These are phyloP conservation scores for Albophoma yamanashiensis DNA, from an alignment of 2,329 filamentous ascomycete species.

Conservation along the genomic window DNA sequence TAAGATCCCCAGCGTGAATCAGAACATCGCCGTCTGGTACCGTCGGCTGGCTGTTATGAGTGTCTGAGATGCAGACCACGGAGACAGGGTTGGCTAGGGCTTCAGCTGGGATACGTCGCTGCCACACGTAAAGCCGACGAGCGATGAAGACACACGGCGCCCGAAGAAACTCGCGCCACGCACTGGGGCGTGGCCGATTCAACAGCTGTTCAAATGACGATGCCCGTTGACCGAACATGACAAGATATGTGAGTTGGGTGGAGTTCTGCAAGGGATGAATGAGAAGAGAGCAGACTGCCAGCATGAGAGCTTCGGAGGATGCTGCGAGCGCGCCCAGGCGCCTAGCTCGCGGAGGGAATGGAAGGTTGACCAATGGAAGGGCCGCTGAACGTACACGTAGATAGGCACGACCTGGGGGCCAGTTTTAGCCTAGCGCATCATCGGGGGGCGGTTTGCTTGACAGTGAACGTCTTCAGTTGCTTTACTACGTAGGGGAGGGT, in stretches of 20 bases:
- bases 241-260: neutral
- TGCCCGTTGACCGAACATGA: neutral
- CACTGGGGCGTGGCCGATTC: neutral
- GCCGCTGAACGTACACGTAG: too few relatives aligned
- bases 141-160: neutral
- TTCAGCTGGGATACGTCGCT: neutral
- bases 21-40: slow-evolving; percentile 34
- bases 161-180: neutral
- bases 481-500: too few relatives aligned
- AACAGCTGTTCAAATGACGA: neutral
- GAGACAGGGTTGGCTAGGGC: slow-evolving; percentile 7
- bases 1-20: slow-evolving; percentile 36
- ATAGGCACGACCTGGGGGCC: too few relatives aligned
- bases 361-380: too few relatives aligned
- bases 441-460: too few relatives aligned
- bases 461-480: too few relatives aligned
- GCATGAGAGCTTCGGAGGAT: neutral
- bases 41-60: slow-evolving; percentile 26
- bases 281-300: neutral
- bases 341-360: neutral
- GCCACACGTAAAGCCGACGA: neutral
- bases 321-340: neutral
- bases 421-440: too few relatives aligned
- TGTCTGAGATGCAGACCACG: slow-evolving; percentile 34
- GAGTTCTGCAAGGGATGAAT: neutral